phyloP scores from a whole-genome alignment of 768 basidiomycete species.

The Suillus subluteus region DNA sequence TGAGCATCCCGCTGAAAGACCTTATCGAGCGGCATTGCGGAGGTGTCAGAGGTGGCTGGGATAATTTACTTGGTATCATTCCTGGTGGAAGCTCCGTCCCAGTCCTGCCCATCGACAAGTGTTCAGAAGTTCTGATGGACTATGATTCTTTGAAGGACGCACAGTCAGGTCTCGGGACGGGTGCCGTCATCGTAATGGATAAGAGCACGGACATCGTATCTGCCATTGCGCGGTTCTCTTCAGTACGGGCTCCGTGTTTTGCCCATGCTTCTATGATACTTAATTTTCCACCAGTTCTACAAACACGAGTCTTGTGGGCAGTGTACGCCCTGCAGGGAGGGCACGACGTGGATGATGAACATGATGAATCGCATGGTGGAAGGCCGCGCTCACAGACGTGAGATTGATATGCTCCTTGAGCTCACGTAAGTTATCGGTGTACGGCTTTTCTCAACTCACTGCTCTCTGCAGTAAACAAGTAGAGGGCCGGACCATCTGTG shows the following conservation, averaged over 20 bases:
- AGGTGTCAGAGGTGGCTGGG: conserved; percentile 93
- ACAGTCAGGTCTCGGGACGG: conserved; percentile 95
- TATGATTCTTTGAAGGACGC: conserved; percentile 97
- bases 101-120: conserved; percentile 81
- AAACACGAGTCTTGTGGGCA: conserved; percentile 99
- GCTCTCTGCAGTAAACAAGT: conserved; percentile 78
- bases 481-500: conserved; percentile 96
- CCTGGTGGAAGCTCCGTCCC: conserved; percentile 96
- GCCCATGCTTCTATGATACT: conserved; percentile 13
- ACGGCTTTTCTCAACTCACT: conserved; percentile 7
- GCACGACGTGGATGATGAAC: conserved; percentile 99
- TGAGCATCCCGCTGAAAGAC: conserved; percentile 95
- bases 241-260: conserved; percentile 40
- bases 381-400: conserved; percentile 86
- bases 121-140: conserved; percentile 95
- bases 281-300: conserved; percentile 67
- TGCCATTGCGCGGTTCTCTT: conserved; percentile 92
- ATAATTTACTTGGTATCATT: conserved; percentile 95
- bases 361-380: conserved; percentile 99
- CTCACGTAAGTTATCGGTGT: conserved; percentile 63
- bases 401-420: conserved; percentile 98
- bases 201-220: conserved; percentile 94
- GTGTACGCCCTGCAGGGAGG: conserved; percentile 92
- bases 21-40: conserved; percentile 97
- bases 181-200: conserved; percentile 99